Evolutionary conservation across 768 basidiomycete genomes (phyloP).

Genomic region (Grammothele lineata): DNA sequence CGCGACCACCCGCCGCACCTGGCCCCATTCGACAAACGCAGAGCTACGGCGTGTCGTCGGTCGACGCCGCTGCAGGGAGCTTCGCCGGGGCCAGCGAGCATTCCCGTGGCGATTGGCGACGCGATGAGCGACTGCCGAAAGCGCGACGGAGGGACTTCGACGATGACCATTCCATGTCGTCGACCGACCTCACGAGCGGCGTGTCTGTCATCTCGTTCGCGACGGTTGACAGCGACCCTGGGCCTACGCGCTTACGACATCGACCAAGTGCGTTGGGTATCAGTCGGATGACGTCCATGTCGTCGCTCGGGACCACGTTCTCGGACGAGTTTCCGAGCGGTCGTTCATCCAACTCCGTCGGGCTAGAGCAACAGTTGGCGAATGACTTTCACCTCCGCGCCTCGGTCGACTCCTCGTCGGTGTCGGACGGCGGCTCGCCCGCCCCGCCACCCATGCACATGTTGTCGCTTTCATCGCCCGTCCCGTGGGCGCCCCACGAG

Average conservation of each 20-base stretch:
- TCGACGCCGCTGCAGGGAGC: conserved; percentile 60
- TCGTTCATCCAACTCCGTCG: conserved; percentile 77
- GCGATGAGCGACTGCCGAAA: conserved; percentile 66
- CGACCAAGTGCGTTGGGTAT: conserved; percentile 61
- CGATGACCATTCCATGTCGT: conserved; percentile 90
- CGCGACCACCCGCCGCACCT: conserved; percentile 46
- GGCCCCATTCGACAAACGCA: conserved; percentile 64
- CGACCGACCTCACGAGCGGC: conserved; percentile 77
- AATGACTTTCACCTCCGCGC: conserved; percentile 73
- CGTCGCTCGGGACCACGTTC: conserved; percentile 69
- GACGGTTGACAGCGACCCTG: conserved; percentile 85
- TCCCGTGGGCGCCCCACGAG: conserved; percentile 27
- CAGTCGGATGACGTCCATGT: conserved; percentile 72
- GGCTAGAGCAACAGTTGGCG: conserved; percentile 68
- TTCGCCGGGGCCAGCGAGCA: conserved; percentile 29
- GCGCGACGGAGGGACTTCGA: conserved; percentile 80
- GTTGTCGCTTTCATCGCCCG: conserved; percentile 66
- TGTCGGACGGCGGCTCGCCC: conserved; percentile 67
- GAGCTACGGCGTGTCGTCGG: conserved; percentile 38
- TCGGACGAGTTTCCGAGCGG: conserved; percentile 67
- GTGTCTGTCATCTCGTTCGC: conserved; percentile 79
- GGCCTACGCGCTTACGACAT: conserved; percentile 62
- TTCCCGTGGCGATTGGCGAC: conserved; percentile 38
- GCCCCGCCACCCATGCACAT: conserved; percentile 61
- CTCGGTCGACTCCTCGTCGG: conserved; percentile 56